phyloP scores from a whole-genome alignment of 2,329 filamentous ascomycete species.

The Claviceps africana region DNA sequence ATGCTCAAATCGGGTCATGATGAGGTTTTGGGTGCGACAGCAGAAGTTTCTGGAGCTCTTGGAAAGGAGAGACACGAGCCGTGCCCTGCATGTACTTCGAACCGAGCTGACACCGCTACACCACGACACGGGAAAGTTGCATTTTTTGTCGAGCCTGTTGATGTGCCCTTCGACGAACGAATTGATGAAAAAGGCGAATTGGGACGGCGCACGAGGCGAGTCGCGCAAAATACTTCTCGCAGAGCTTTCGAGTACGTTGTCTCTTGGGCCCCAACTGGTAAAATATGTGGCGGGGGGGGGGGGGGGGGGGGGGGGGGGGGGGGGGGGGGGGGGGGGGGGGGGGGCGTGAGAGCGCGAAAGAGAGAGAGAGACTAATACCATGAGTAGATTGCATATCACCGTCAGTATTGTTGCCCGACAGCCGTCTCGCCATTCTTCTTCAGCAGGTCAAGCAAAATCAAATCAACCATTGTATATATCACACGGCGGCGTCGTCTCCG shows the following conservation, averaged over 20 bases:
- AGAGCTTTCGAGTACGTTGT: constrained; percentile 61
- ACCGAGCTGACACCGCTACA: constrained; percentile 78
- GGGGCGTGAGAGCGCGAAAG: too few species aligned
- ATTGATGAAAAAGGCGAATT: constrained; percentile 60
- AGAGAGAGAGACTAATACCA: not conserved
- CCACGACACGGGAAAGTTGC: constrained; percentile 62
- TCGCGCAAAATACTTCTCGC: constrained; percentile 66
- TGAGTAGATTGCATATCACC: constrained; percentile 72
- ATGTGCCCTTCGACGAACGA: constrained; percentile 77
- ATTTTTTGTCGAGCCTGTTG: constrained; percentile 74
- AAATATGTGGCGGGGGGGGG: too few species aligned
- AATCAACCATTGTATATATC: constrained; percentile 72
- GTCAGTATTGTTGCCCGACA: constrained; percentile 91
- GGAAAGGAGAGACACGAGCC: constrained; percentile 57
- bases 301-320: too few species aligned
- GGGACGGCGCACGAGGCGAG: constrained; percentile 67
- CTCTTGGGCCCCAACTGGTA: not conserved
- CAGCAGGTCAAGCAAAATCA: constrained; percentile 74
- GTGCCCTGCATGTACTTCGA: constrained; percentile 70
- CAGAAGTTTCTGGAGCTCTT: constrained; percentile 92
- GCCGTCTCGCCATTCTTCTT: constrained; percentile 68
- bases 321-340: too few species aligned
- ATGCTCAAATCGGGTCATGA: constrained; percentile 59
- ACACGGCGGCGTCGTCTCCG: constrained; percentile 65
- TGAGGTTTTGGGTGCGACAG: constrained; percentile 79